Evolutionary conservation across 2,329 filamentous ascomycete genomes (phyloP), one percentile per base, ranked within the genome.

Genomic region (Fusarium decemcellulare): DNA sequence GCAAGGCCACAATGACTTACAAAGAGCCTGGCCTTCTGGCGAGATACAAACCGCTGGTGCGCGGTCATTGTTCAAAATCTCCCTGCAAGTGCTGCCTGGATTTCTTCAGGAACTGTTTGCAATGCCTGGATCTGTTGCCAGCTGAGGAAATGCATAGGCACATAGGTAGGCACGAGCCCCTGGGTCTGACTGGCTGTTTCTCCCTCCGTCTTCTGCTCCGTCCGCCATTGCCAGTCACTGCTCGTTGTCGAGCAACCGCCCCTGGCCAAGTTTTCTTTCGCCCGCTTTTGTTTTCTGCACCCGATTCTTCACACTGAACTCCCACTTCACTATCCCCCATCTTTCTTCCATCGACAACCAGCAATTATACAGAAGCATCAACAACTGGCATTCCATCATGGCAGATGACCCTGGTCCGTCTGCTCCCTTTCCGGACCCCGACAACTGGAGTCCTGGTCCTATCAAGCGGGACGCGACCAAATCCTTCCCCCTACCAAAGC

Each of bases 161-260:
- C 23, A 3, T 23, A 23, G 23, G 23, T 23, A n/a, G n/a, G 54
- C 43, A 48, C 7, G 50, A 57, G 11, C 27, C 9, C 12, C 14
- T 34, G 27, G 44, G 5, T 18, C 6, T 47, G 8, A 47, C 44
- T 32, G 44, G 44, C 29, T 16, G 14, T 23, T 27, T 50, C 14
- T n/a, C 14, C 16, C 9, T 36, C 8, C 32, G 30, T 30, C 8
- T n/a, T 15, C 32, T n/a, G 37, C 37, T n/a, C 32, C 10, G 30
- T 50, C 36, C 46, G 46, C 16, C 46, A 37, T 50, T 50, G 46
- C 27, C 46, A 36, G 46, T 36, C 46, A 50, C 30, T 50, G 46
- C 9, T 36, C 9, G 15, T 30, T n/a, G 6, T 11, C 15, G 14
- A 8, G 48, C 10, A 10, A 27, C 10, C 32, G 5, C 32, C 11